These are phyloP conservation scores for Wickerhamomyces sp. DNA, from an alignment of 1,139 yeast genomes.

Conservation along the genomic window DNA sequence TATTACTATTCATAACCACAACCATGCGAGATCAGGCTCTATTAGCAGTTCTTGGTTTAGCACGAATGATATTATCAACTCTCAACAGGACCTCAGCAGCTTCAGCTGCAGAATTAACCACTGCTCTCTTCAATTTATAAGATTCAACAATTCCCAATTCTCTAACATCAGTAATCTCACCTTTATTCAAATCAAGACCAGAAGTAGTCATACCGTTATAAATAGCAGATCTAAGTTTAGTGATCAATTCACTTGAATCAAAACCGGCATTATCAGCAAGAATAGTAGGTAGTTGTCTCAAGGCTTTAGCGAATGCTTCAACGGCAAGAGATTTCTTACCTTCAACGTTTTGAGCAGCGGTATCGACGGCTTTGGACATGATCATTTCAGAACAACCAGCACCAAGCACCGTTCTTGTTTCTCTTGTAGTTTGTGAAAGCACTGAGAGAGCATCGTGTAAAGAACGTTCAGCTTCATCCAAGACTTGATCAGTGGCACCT, in stretches of 20 bases:
- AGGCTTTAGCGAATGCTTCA: slow-evolving; percentile 89
- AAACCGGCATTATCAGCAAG: slow-evolving; percentile 96
- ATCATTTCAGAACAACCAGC: slow-evolving; percentile 99
- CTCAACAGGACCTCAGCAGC: slow-evolving; percentile 94
- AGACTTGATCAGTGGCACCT: slow-evolving; percentile 94
- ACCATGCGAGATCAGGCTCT: slow-evolving; percentile 42
- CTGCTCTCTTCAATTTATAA: slow-evolving; percentile 86
- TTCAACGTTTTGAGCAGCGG: slow-evolving; percentile 85
- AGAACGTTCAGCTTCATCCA: slow-evolving; percentile 97
- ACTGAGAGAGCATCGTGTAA: slow-evolving; percentile 96
- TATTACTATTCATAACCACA: no score
- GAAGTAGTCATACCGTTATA: slow-evolving; percentile 90
- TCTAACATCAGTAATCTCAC: slow-evolving; percentile 88
- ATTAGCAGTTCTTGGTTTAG: slow-evolving; percentile 96
- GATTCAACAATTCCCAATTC: slow-evolving; percentile 91
- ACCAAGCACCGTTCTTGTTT: slow-evolving; percentile 92
- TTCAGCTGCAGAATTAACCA: slow-evolving; percentile 93
- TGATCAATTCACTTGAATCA: slow-evolving; percentile 88
- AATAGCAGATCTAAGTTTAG: slow-evolving; percentile 87
- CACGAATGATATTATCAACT: slow-evolving; percentile 94
- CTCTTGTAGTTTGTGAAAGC: slow-evolving; percentile 88
- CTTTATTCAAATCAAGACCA: slow-evolving; percentile 82
- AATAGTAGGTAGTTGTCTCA: slow-evolving; percentile 92
- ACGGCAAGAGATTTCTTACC: slow-evolving; percentile 95
- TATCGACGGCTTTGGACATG: slow-evolving; percentile 97